Base-by-base conservation (phyloP, 306 rosid species). In the Cicer cuneatum region DNA sequence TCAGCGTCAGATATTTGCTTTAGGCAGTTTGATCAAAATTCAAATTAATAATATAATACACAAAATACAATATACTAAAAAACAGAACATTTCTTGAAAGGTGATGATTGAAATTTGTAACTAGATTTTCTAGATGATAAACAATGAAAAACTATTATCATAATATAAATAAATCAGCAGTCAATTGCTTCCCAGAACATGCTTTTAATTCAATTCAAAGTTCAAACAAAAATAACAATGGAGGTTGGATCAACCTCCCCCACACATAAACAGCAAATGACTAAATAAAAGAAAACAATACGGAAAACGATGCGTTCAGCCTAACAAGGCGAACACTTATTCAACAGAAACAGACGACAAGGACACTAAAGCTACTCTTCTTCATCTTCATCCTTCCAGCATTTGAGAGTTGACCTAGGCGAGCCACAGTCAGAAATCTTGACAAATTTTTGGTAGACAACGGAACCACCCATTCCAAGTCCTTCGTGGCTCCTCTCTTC, bases 301-400 rank as follows among this genome's bases (percentile, higher is more conserved):
- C 2, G 12, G 12, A 15, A 39, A 8, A 39, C 8, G 11, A 24
- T 0, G 9, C 35, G 6, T 7, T 49, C 63, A 42, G 83, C 61
- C 75, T 0, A 15, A 29, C 7, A 45, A 57, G 51, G 51, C 66
- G 10, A 29, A 2, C 54, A 51, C 49, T 74, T 78, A 45, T 1
- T 10, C 1, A 40, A 51, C 1, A 29, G 7, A 61, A 24, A 61
- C 37, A 5, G n/a, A 15, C 12, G 4, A 48, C 18, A 73, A 45
- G 58, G 7, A 54, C 54, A 38, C 70, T 7, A 40, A 35, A 59
- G 78, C 82, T 83, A 84, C 77, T 87, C 89, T 62, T 81, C 88
- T 62, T 85, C 94, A 59, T 74, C 84, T 67, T 85, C 93, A 77
- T 89, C 91, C 77, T 78, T 89, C 91, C 91, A 89, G 78, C 85